Evolutionary conservation across 2,329 filamentous ascomycete genomes (phyloP), one percentile per base, ranked within the genome.

Genomic region (Paracorniculantispora psalliotae): DNA sequence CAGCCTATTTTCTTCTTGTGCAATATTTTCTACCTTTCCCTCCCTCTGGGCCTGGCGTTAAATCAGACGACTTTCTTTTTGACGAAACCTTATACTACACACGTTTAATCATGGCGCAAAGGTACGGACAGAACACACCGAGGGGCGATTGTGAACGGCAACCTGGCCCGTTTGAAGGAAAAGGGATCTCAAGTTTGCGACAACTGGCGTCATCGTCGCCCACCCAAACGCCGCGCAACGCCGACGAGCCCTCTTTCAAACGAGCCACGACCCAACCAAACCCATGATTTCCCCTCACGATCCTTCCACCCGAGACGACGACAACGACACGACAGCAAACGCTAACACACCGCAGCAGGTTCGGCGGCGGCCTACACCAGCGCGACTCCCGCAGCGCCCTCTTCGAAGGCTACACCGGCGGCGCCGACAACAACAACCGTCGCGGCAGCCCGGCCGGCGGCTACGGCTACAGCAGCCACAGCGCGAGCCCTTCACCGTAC

Each of bases 321-420:
- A 25, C n/a, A n/a, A n/a, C n/a, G n/a, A 17, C 7, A 44, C 10
- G 15, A 37, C 21, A n/a, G 26, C n/a, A n/a, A 12, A 39, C 15
- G 28, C 58, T 55, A 56, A 55, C 44, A 30, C 7, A 21, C 12
- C 35, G 33, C 53, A 48, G 55, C 62, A 89, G 88, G 77, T 90
- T 90, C 72, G 81, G 84, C 66, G 81, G 84, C 66, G 81, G 81
- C 64, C 83, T 91, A 62, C 88, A 91, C 72, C 88, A 91, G 77
- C 82, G 88, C 77, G 80, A 90, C 77, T 81, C 85, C 68, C 79
- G 88, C 69, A 87, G 84, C 69, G 86, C 86, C 64, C 84, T 92
- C 63, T 92, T 92, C 75, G 87, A 89, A 65, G 86, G 86, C 66
- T 92, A 91, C 74, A 85, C 81, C 63, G 81, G 81, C 66, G 77